These are phyloP conservation scores for Taxillus chinensis DNA, from an alignment of 164 flowering plant genomes.

Conservation along the genomic window DNA sequence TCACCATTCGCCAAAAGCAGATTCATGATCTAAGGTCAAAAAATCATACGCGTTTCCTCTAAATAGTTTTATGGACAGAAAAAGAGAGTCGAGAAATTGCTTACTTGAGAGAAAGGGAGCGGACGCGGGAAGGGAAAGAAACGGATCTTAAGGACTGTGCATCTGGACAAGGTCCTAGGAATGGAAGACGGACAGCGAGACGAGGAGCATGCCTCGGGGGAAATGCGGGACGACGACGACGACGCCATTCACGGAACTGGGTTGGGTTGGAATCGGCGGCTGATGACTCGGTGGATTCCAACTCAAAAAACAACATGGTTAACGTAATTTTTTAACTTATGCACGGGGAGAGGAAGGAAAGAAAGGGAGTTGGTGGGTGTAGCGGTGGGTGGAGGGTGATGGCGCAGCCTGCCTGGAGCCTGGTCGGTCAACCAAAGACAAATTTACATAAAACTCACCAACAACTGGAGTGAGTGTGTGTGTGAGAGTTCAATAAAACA, in stretches of 20 bases:
- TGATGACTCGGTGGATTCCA: neutral
- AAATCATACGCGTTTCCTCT: too few relatives aligned
- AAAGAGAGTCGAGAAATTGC: neutral
- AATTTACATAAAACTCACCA: too few relatives aligned
- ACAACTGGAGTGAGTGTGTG: too few relatives aligned
- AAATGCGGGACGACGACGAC: neutral
- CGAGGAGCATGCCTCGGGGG: neutral
- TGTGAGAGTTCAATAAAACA: too few relatives aligned
- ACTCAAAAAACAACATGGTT: too few relatives aligned
- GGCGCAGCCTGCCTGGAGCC: too few relatives aligned
- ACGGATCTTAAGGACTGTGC: constrained; percentile 16
- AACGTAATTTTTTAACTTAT: too few relatives aligned
- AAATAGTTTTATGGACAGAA: too few relatives aligned
- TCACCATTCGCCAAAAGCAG: too few relatives aligned
- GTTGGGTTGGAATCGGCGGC: neutral
- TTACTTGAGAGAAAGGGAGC: constrained; percentile 26
- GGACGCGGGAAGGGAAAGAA: constrained; percentile 32
- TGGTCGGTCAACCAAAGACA: too few relatives aligned
- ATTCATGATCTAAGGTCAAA: too few relatives aligned
- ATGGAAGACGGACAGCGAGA: constrained; percentile 2
- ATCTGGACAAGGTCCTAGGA: constrained; percentile 2
- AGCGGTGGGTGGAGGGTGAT: neutral
- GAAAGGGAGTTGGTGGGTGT: neutral
- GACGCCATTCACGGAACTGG: neutral
- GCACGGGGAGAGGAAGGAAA: neutral